Conservation (phyloP, 352 stramenopile species). For the Phytophthora pluvialis region DNA sequence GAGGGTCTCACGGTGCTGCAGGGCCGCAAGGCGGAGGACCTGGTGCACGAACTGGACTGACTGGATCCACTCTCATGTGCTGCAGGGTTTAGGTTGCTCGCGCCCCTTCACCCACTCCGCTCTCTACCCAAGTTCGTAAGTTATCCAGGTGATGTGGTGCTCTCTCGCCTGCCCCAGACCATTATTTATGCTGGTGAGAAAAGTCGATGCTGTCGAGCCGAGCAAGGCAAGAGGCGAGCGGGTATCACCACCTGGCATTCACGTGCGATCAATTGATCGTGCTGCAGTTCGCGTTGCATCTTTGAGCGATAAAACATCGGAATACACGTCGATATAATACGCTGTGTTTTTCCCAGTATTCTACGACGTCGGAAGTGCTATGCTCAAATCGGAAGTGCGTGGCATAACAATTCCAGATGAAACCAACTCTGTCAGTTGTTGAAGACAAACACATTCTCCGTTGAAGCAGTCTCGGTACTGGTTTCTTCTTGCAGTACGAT, state of each 20-base stretch:
- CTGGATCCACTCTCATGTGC: conserved; percentile 29
- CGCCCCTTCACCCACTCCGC: conserved; percentile 15
- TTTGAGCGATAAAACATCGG: conserved; percentile 13
- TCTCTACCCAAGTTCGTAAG: conserved; percentile 23
- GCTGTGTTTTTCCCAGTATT: too few relatives aligned
- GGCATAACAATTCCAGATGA: neutral
- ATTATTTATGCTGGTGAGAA: conserved; percentile 35
- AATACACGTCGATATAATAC: conserved; percentile 21
- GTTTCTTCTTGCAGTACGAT: neutral
- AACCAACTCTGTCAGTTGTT: neutral
- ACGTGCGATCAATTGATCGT: conserved; percentile 1
- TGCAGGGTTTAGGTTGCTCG: conserved; percentile 35
- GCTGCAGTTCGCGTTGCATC: conserved; percentile 8
- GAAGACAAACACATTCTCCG: neutral
- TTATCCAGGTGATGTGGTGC: conserved; percentile 26
- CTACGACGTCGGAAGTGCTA: too few relatives aligned
- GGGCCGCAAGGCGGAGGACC: conserved; percentile 64
- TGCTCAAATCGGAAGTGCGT: too few relatives aligned
- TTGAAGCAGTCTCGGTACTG: neutral
- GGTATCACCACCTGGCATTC: neutral
- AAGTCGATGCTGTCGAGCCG: conserved; percentile 11
- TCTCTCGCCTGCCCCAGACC: conserved; percentile 10
- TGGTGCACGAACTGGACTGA: conserved; percentile 81
- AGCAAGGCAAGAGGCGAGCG: conserved; percentile 11
- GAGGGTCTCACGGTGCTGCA: conserved; percentile 62